Evolutionary conservation across 129 eudicot species (phyloP), one percentile per base, ranked within the genome.

Genomic region (Artemisia tridentata): DNA sequence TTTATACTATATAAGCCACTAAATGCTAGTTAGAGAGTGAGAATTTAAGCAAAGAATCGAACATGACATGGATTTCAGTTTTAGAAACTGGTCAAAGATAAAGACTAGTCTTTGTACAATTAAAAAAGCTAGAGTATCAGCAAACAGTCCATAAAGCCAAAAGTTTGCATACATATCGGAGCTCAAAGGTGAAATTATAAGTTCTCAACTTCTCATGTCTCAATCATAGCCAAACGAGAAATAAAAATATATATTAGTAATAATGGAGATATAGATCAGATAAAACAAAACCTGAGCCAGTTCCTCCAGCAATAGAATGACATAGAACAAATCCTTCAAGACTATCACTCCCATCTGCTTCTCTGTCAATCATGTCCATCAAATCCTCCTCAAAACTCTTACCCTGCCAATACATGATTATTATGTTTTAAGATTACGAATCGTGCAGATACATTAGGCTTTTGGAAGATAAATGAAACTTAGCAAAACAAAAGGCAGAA

Each of bases 291-390:
- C 99, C 97, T 95, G 99, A 95, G 77, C 99, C 99, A 18, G 99
- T 88, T 74, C 99, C 99, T 34, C 99, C 99, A 63, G 99, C 99
- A 81, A 95, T 95, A 3, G 97, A 90, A 78, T 95, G 99, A 79
- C 99, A 95, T 38, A 95, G 79, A 80, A 95, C 99, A 68, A 95
- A 95, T 47, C 99, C 97, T 83, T 95, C 99, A 67, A 95, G 97
- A 80, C 97, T 90, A 78, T 95, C 99, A 84, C 99, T 95, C 79
- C 99, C 99, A 84, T 95, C 97, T 53, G 99, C 99, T 76, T 95
- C 99, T 86, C 99, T 82, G 74, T 95, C 99, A 79, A 95, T 95
- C 99, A 90, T 95, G 75, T 95, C 99, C 97, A 95, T 90, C 57
- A 95, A 55, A 70, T 95, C 97, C 86, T 95, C 99, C 82, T 95